A percentile compares a stretch with the other conserved stretches of the same genome.
phyloP scores from a whole-genome alignment of 495 filamentous ascomycete genomes.

The Lepidopterella palustris region DNA sequence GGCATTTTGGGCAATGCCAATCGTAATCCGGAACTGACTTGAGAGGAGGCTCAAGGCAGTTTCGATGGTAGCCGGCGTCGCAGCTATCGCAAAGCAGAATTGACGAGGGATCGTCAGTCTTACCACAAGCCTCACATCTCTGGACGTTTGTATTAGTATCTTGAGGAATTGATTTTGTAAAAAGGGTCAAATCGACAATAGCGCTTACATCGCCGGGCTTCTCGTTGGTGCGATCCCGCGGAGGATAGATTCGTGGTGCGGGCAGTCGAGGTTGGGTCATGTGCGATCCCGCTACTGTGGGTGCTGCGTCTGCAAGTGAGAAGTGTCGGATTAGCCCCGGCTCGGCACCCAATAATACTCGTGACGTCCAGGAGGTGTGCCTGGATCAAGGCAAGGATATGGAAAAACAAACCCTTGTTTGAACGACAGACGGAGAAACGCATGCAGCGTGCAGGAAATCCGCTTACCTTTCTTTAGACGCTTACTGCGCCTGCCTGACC shows the following conservation, averaged over 20 bases:
- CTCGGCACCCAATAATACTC: slow-evolving; percentile 14
- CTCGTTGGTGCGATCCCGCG: slow-evolving; percentile 57
- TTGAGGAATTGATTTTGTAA: background rate
- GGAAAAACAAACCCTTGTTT: slow-evolving; percentile 24
- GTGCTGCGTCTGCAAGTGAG: slow-evolving; percentile 63
- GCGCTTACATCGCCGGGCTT: slow-evolving; percentile 67
- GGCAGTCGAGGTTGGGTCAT: slow-evolving; percentile 90
- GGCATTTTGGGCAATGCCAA: slow-evolving; percentile 93
- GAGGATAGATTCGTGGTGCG: slow-evolving; percentile 52
- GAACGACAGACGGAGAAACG: slow-evolving; percentile 16
- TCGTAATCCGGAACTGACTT: slow-evolving; percentile 73
- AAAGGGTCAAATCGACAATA: background rate
- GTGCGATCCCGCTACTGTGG: slow-evolving; percentile 89
- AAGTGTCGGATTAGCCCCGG: slow-evolving; percentile 38
- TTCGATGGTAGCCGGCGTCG: slow-evolving; percentile 79
- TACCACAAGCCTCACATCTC: slow-evolving; percentile 86
- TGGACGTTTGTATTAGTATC: slow-evolving; percentile 31
- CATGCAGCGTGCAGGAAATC: slow-evolving; percentile 18
- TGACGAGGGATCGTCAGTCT: slow-evolving; percentile 60
- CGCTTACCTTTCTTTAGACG: slow-evolving; percentile 79
- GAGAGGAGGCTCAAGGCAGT: slow-evolving; percentile 84
- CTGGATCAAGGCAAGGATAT: slow-evolving; percentile 20
- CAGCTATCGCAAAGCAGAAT: slow-evolving; percentile 90
- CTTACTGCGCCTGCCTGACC: slow-evolving; percentile 79
- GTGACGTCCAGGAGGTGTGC: slow-evolving; percentile 20